These are phyloP conservation scores for Cutaneotrichosporon sp. DNA, from an alignment of 1,284 basidiomycete species.

Conservation along the genomic window DNA sequence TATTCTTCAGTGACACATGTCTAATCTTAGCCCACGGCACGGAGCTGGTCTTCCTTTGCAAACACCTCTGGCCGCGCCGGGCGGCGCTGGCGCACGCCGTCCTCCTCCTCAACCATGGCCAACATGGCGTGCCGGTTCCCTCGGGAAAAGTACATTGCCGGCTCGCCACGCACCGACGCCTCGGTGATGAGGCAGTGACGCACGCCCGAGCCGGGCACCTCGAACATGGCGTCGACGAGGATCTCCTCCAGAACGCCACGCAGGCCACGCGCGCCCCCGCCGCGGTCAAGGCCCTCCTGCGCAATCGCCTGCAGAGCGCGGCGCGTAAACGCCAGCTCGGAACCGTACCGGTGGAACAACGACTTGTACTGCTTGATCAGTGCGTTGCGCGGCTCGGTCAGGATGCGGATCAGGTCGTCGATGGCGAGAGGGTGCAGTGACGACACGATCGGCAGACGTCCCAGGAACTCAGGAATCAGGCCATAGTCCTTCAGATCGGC, in stretches of 20 bases:
- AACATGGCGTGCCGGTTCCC: slow-evolving; percentile 56
- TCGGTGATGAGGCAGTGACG: slow-evolving; percentile 60
- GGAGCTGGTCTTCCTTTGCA: slow-evolving; percentile 14
- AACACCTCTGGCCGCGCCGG: slow-evolving; percentile 2
- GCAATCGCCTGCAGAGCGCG: slow-evolving; percentile 60
- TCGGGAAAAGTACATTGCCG: slow-evolving; percentile 59
- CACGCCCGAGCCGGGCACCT: slow-evolving; percentile 63
- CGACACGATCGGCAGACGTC: slow-evolving; percentile 80
- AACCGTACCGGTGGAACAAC: slow-evolving; percentile 55
- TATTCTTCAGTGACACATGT: background rate
- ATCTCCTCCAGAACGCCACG: slow-evolving; percentile 86
- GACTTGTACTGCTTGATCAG: slow-evolving; percentile 83
- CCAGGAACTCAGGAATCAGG: slow-evolving; percentile 91
- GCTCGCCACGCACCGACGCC: slow-evolving; percentile 53
- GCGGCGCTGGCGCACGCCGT: slow-evolving; percentile 26
- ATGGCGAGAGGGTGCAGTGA: slow-evolving; percentile 67
- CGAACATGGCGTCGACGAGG: slow-evolving; percentile 82
- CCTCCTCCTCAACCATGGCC: slow-evolving; percentile 56
- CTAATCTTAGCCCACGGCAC: slow-evolving; percentile 10
- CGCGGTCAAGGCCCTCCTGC: slow-evolving; percentile 65
- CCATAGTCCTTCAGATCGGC: slow-evolving; percentile 80
- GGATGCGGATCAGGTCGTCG: slow-evolving; percentile 75
- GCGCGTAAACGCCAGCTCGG: slow-evolving; percentile 47
- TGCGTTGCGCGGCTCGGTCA: slow-evolving; percentile 86
- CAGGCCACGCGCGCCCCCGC: slow-evolving; percentile 83